Base-by-base conservation (phyloP, 208 protist genomes). In the Acanthamoeba lugdunensis region DNA sequence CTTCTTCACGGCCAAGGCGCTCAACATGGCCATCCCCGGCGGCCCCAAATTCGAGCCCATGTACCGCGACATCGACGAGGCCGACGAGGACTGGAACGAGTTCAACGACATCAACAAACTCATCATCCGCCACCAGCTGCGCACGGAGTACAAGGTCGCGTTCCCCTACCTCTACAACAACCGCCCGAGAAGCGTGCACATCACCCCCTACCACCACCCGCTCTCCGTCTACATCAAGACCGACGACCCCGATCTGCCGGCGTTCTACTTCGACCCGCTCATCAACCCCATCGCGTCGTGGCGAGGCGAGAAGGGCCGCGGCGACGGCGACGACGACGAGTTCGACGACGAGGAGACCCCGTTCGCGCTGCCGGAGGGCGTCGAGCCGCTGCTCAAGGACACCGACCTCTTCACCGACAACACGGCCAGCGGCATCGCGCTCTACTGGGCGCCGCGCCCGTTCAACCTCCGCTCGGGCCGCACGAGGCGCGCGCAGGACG, bases 51-150 rank as follows among this genome's bases (percentile, higher is more conserved):
- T 98, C 94, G 99, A 99, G 95, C 98, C 98, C n/a, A 92, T 99
- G 8, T 99, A 97, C 95, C 94, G 97, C 69, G 98, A 99, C 93
- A 71, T 96, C 11, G 95, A 98, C 11, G 94, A 97, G 37, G 96
- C 95, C 28, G 96, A 98, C 69, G 98, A 99, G 94, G 99, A 99
- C 96, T 99, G 99, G 99, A 99, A 99, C 94, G 99, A 99, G 96
- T 99, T 99, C 97, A 99, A 99, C 94, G 99, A 99, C 96, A 98
- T 99, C 94, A 98, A 99, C 94, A 99, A 99, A 95, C 98, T 99
- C 73, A 99, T 99, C 95, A 98, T 99, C 93, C 97, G 99, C 73
- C 98, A 99, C 94, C 98, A 98, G 48, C 99, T 99, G 96, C 97
- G 99, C 84, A 99, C 99, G 11, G 99, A 99, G 97, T 99, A 99